Evolutionary conservation across 257 asterid genomes (phyloP), one percentile per base, ranked within the genome.

Genomic region (Penstemon newberryi): DNA sequence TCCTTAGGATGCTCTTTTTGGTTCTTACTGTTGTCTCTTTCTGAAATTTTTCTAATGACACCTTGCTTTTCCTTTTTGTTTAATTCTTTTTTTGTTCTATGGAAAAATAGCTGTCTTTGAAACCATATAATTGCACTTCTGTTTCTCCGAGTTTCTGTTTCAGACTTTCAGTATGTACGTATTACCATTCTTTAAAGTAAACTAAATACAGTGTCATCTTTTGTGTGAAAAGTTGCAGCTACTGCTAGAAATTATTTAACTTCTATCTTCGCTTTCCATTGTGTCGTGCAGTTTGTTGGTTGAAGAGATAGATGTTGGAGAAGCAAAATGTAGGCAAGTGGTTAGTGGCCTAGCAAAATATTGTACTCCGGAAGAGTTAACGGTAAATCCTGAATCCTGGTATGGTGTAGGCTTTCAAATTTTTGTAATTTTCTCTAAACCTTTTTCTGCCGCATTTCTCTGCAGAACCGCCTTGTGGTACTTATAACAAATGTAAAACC

Each of bases 221-320:
- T 4, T 25, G 46, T 46, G 60, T 33, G 1, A 40, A 36, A 65
- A 19, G n/a, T 56, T 60, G 57, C 62, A 44, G 7, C 8, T 37
- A 43, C 8, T 61, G 33, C 49, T 67, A 19, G 43, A 55, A 2
- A 5, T 52, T 45, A 36, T 65, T 60, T 15, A 66, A 70, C 44
- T 12, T 33, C 15, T 53, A 69, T 73, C 63, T 53, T 65, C 68
- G 6, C 3, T 51, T 67, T 66, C 39, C 39, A 54, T 63, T 67
- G 13, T 74, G 67, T 69, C 44, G 51, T 76, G 71, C 86, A 94
- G 99, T 79, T 83, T 91, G 79, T 83, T 94, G 79, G 97, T 94
- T 82, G 99, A 94, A 82, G 99, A 94, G 84, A 94, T 94, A 80
- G 97, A 94, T 77, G 73, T 89, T 80, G 97, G 99, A 79, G 97